A percentile compares a stretch with the other conserved stretches of the same genome.
Evolutionary conservation across 1,284 basidiomycete genomes (phyloP).

Genomic region (Erythrobasidium hasegawianum): DNA sequence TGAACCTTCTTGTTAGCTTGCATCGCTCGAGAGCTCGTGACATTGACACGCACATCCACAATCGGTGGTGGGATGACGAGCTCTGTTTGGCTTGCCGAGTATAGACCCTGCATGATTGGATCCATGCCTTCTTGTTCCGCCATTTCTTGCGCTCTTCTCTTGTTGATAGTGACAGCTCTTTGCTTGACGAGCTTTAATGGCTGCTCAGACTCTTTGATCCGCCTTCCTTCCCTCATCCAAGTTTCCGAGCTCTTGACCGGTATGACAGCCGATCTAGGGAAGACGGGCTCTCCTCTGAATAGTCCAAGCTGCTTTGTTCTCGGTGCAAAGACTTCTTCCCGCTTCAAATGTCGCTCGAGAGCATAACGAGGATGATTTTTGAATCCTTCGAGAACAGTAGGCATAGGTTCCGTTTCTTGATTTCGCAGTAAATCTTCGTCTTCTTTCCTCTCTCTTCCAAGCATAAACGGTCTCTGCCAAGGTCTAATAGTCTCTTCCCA

Average conservation of each 20-base stretch:
- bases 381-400: slow-evolving; percentile 82
- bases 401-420: slow-evolving; percentile 88
- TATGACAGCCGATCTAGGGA: slow-evolving; percentile 75
- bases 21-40: slow-evolving; percentile 33
- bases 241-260: slow-evolving; percentile 84
- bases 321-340: slow-evolving; percentile 83
- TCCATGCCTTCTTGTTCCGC: slow-evolving; percentile 57
- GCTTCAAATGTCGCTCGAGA: slow-evolving; percentile 80
- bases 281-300: slow-evolving; percentile 92
- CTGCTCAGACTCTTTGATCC: slow-evolving; percentile 68
- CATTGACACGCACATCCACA: slow-evolving; percentile 60
- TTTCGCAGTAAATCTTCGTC: slow-evolving; percentile 82
- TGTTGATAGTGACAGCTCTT: slow-evolving; percentile 74
- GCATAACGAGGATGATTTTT: slow-evolving; percentile 96
- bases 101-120: slow-evolving; percentile 79
- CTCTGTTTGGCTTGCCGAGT: slow-evolving; percentile 81
- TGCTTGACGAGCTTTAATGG: slow-evolving; percentile 88
- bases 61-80: slow-evolving; percentile 74
- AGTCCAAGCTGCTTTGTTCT: slow-evolving; percentile 72
- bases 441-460: slow-evolving; percentile 69
- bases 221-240: slow-evolving; percentile 85
- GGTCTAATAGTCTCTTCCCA: slow-evolving; percentile 58
- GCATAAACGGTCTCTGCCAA: slow-evolving; percentile 28
- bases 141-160: slow-evolving; percentile 77
- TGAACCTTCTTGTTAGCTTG: slow-evolving; percentile 9